phyloP scores from a whole-genome alignment of 2,329 filamentous ascomycete species.

The Albophoma yamanashiensis region DNA sequence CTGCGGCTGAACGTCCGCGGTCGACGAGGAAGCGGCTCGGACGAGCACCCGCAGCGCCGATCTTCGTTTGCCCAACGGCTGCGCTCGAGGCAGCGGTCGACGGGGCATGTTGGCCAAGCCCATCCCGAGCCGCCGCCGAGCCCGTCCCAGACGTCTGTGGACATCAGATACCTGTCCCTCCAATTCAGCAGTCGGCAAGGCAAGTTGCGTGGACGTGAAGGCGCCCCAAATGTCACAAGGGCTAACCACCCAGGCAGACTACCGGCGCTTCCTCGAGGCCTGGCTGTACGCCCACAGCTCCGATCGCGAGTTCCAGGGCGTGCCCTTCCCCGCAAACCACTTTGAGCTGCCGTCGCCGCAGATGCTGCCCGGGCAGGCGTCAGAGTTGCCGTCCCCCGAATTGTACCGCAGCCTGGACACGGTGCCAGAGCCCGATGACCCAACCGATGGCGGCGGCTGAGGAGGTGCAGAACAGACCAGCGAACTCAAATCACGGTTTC shows the following conservation, averaged over 20 bases:
- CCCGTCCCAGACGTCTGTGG: constrained; percentile 15
- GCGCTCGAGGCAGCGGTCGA: constrained; percentile 25
- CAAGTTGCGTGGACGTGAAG: constrained; percentile 14
- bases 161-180: constrained; percentile 37
- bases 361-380: constrained; percentile 21
- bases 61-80: constrained; percentile 33
- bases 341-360: constrained; percentile 37
- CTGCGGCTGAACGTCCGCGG: constrained; percentile 30
- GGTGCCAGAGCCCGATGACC: constrained; percentile 1
- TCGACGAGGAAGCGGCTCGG: constrained; percentile 29
- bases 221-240: not conserved
- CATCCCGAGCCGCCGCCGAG: constrained; percentile 11
- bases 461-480: not conserved
- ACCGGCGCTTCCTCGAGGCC: constrained; percentile 32
- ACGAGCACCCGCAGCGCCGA: constrained; percentile 24
- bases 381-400: constrained; percentile 2
- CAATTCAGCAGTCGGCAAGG: constrained; percentile 38
- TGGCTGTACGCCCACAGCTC: constrained; percentile 35
- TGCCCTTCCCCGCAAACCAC: constrained; percentile 33
- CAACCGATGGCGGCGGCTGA: constrained; percentile 1
- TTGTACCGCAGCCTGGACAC: constrained; percentile 3
- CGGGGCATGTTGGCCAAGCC: constrained; percentile 10
- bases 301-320: constrained; percentile 34
- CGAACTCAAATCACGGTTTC: not conserved
- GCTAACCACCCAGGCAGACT: constrained; percentile 21